Evolutionary conservation across 495 filamentous ascomycete genomes (phyloP).

Genomic region (Pyronema omphalodes): DNA sequence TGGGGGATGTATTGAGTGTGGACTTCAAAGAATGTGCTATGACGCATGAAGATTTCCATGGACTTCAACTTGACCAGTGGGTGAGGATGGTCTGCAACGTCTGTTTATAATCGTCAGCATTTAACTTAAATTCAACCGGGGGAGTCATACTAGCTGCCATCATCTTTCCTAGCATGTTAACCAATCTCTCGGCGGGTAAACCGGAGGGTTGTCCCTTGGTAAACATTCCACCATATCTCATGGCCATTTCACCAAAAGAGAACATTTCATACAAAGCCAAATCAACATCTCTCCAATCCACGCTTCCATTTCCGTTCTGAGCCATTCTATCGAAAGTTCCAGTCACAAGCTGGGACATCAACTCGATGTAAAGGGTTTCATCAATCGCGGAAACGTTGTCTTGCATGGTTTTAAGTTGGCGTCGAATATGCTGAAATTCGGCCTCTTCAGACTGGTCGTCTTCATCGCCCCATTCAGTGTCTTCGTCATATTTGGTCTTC

Average conservation of each 20-base stretch:
- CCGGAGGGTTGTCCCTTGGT: slow-evolving; percentile 60
- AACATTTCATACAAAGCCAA: slow-evolving; percentile 93
- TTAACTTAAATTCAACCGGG: neutral
- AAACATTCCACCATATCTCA: slow-evolving; percentile 67
- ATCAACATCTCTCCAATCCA: slow-evolving; percentile 92
- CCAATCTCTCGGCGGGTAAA: slow-evolving; percentile 53
- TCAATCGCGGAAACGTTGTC: slow-evolving; percentile 76
- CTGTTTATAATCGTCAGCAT: slow-evolving; percentile 27
- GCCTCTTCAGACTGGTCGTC: slow-evolving; percentile 92
- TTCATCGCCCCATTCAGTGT: slow-evolving; percentile 80
- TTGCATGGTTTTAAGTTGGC: slow-evolving; percentile 70
- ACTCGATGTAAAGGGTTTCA: slow-evolving; percentile 64
- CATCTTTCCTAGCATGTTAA: slow-evolving; percentile 86
- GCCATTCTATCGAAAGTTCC: slow-evolving; percentile 63
- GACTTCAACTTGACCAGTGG: slow-evolving; percentile 86
- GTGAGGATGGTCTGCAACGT: slow-evolving; percentile 67
- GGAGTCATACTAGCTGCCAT: slow-evolving; percentile 59
- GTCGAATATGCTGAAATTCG: slow-evolving; percentile 91
- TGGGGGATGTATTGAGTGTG: slow-evolving; percentile 59
- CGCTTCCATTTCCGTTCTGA: slow-evolving; percentile 40
- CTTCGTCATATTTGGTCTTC: slow-evolving; percentile 96
- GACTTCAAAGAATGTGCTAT: slow-evolving; percentile 76
- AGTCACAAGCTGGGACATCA: slow-evolving; percentile 63
- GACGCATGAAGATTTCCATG: slow-evolving; percentile 94
- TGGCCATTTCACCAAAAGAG: slow-evolving; percentile 80